Percentiles rank a stretch among this genome's conserved stretches.
Evolutionary conservation across 352 stramenopile species (phyloP).

Genomic region (Globisporangium ultimum): DNA sequence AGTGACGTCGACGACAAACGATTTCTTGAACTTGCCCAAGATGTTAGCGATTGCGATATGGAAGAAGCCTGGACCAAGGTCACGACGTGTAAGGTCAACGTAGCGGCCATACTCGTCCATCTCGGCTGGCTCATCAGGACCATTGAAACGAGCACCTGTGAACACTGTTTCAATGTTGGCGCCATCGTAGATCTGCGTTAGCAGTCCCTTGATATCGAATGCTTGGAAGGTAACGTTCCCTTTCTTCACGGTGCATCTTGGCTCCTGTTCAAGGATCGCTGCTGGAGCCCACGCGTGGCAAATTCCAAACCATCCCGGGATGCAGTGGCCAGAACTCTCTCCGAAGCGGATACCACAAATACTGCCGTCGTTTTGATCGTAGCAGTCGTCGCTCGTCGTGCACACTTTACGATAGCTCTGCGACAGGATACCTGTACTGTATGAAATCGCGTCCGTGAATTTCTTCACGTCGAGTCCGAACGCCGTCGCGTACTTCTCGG

Average conservation of each 20-base stretch:
- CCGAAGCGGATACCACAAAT: slow-evolving; percentile 4
- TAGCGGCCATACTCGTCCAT: slow-evolving; percentile 15
- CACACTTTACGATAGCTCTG: slow-evolving; percentile 21
- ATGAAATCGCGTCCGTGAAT: slow-evolving; percentile 37
- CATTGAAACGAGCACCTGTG: slow-evolving; percentile 17
- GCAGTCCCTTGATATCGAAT: slow-evolving; percentile 16
- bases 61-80: slow-evolving; percentile 16
- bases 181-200: slow-evolving; percentile 15
- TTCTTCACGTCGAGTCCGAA: slow-evolving; percentile 29
- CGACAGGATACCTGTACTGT: slow-evolving; percentile 33
- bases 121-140: slow-evolving; percentile 1
- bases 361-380: background rate
- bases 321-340: slow-evolving; percentile 8
- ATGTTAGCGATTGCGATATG: slow-evolving; percentile 17
- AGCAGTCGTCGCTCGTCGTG: slow-evolving; percentile 25
- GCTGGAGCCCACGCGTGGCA: slow-evolving; percentile 18
- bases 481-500: slow-evolving; percentile 40
- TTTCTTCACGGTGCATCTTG: slow-evolving; percentile 11
- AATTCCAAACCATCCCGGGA: slow-evolving; percentile 17
- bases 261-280: slow-evolving; percentile 12
- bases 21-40: slow-evolving; percentile 10
- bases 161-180: slow-evolving; percentile 10
- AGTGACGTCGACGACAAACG: slow-evolving; percentile 12
- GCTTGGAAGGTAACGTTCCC: slow-evolving; percentile 7
- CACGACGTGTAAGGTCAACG: slow-evolving; percentile 7